Evolutionary conservation across 2,329 filamentous ascomycete genomes (phyloP).

Genomic region (Ophiostoma tasmaniense): DNA sequence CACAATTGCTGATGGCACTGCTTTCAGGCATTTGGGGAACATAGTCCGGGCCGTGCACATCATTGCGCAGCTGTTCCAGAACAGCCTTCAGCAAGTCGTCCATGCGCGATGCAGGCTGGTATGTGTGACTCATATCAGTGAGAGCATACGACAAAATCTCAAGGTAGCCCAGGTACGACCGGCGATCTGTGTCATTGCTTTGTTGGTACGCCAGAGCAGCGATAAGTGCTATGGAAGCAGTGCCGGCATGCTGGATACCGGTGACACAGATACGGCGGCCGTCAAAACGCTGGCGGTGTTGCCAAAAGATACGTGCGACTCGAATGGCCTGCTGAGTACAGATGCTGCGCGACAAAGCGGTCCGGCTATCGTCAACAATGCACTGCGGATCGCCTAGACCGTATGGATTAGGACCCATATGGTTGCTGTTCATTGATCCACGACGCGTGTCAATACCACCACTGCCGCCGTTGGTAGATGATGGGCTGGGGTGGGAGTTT

Average conservation of each 20-base stretch:
- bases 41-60: slow-evolving; percentile 21
- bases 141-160: slow-evolving; percentile 45
- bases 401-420: neutral
- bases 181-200: slow-evolving; percentile 27
- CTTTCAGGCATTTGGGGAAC: neutral
- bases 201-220: slow-evolving; percentile 36
- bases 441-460: neutral
- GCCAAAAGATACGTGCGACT: slow-evolving; percentile 46
- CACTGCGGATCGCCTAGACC: neutral
- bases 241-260: slow-evolving; percentile 46
- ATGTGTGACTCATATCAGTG: slow-evolving; percentile 44
- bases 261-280: slow-evolving; percentile 42
- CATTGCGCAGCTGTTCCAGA: slow-evolving; percentile 38
- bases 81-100: slow-evolving; percentile 44
- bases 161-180: slow-evolving; percentile 38
- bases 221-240: slow-evolving; percentile 45
- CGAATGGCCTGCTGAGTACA: slow-evolving; percentile 48
- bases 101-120: slow-evolving; percentile 47
- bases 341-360: slow-evolving; percentile 40
- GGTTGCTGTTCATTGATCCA: slow-evolving; percentile 1
- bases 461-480: neutral
- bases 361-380: slow-evolving; percentile 32
- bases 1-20: neutral
- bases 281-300: slow-evolving; percentile 44
- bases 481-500: neutral